phyloP scores from a whole-genome alignment of 1,284 basidiomycete genomes.

The Melanopsichium pennsylvanicum region DNA sequence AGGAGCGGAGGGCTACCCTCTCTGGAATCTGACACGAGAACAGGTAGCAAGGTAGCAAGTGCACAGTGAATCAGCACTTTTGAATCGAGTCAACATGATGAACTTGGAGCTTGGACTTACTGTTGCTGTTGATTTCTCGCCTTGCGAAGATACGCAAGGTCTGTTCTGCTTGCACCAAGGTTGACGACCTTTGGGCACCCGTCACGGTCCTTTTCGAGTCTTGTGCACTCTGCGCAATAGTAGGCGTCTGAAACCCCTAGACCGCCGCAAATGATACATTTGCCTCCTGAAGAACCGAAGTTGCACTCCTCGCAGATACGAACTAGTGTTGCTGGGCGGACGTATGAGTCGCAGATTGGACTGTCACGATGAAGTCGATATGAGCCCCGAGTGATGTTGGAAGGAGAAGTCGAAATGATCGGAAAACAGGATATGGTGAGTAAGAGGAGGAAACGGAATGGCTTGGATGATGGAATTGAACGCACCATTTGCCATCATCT shows the following conservation, averaged over 20 bases:
- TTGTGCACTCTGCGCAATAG: constrained; percentile 74
- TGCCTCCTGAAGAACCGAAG: constrained; percentile 91
- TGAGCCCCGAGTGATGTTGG: too few species aligned
- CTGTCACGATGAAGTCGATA: constrained; percentile 68
- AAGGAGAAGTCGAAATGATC: too few species aligned
- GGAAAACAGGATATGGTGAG: too few species aligned
- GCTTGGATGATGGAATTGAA: constrained; percentile 1
- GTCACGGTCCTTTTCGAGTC: constrained; percentile 95
- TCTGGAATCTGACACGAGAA: constrained; percentile 23
- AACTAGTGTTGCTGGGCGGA: constrained; percentile 95
- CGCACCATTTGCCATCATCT: constrained; percentile 98
- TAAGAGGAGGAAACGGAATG: background rate
- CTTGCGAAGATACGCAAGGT: constrained; percentile 57
- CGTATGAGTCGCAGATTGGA: constrained; percentile 98
- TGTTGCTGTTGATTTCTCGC: constrained; percentile 50
- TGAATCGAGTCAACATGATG: too few species aligned
- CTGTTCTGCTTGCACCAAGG: constrained; percentile 72
- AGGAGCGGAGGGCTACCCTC: constrained; percentile 3
- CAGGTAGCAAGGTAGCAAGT: background rate
- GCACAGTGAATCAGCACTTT: too few species aligned
- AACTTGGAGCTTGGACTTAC: constrained; percentile 17
- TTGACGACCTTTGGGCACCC: constrained; percentile 99
- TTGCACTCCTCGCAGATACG: constrained; percentile 99
- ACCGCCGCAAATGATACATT: constrained; percentile 87
- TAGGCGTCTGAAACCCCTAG: constrained; percentile 64